Percentiles rank a stretch among this genome's conserved stretches.
phyloP scores from a whole-genome alignment of 148 eudicot genomes.

The Arbutus unedo region DNA sequence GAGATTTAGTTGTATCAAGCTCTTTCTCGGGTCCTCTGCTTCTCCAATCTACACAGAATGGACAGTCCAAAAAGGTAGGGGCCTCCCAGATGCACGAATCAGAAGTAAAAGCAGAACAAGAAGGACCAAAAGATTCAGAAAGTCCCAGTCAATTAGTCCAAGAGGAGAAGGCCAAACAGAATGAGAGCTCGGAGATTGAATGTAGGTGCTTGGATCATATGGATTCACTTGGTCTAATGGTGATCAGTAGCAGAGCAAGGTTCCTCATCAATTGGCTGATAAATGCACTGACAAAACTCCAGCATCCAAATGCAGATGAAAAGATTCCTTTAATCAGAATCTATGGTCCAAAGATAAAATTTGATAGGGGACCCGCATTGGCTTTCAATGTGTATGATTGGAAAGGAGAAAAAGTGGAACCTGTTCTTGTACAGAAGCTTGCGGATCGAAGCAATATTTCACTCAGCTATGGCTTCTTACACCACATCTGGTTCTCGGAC shows the following conservation, averaged over 20 bases:
- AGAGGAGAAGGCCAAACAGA: slow-evolving; percentile 9
- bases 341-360: slow-evolving; percentile 84
- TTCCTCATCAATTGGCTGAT: slow-evolving; percentile 88
- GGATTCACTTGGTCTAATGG: slow-evolving; percentile 61
- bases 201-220: slow-evolving; percentile 82
- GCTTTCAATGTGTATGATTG: slow-evolving; percentile 89
- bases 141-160: neutral
- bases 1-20: neutral
- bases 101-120: slow-evolving; percentile 17
- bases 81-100: slow-evolving; percentile 2
- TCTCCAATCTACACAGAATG: neutral
- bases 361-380: slow-evolving; percentile 79
- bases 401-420: slow-evolving; percentile 89
- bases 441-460: slow-evolving; percentile 87
- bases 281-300: slow-evolving; percentile 69
- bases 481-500: slow-evolving; percentile 66
- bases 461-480: slow-evolving; percentile 55
- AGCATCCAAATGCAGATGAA: slow-evolving; percentile 61
- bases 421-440: slow-evolving; percentile 83
- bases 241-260: slow-evolving; percentile 61
- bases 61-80: slow-evolving; percentile 24
- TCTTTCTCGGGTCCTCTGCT: neutral
- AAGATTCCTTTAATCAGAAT: slow-evolving; percentile 59
- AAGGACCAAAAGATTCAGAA: slow-evolving; percentile 24
- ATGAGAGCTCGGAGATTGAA: slow-evolving; percentile 21